Conservation (phyloP, 768 basidiomycete species). For the Leucocoprinus sp. region DNA sequence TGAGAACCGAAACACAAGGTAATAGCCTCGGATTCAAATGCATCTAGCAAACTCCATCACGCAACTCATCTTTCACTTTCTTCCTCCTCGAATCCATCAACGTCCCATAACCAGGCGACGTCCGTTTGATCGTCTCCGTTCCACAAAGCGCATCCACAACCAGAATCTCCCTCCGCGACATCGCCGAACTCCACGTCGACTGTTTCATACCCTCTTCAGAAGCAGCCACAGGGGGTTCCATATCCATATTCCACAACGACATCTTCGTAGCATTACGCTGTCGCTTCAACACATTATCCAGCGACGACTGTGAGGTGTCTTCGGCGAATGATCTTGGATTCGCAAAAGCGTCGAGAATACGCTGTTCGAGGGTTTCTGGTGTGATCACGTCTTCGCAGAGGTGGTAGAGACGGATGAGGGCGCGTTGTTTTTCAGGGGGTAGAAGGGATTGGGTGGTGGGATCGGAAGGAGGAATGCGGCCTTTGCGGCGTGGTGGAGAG, state of each 20-base stretch:
- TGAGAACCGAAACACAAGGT: too few species aligned
- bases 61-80: background rate
- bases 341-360: constrained; percentile 60
- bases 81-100: background rate
- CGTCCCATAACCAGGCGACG: background rate
- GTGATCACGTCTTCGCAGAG: constrained; percentile 66
- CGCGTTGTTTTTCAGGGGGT: constrained; percentile 54
- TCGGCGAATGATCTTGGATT: constrained; percentile 7
- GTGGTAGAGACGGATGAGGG: constrained; percentile 74
- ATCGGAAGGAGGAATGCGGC: constrained; percentile 13
- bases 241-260: constrained; percentile 28
- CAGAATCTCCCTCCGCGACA: background rate
- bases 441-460: constrained; percentile 27
- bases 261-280: constrained; percentile 28
- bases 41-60: background rate
- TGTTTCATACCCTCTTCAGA: too few species aligned
- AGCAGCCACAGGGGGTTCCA: background rate
- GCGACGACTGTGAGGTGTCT: constrained; percentile 13
- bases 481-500: constrained; percentile 4
- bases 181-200: background rate
- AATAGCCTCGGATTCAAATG: background rate
- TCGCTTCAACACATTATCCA: constrained; percentile 15
- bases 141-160: background rate
- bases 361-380: constrained; percentile 51
- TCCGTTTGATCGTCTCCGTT: background rate